Evolutionary conservation across 164 flowering plant genomes (phyloP), one percentile per base, ranked within the genome.

Genomic region (Vitis riparia): DNA sequence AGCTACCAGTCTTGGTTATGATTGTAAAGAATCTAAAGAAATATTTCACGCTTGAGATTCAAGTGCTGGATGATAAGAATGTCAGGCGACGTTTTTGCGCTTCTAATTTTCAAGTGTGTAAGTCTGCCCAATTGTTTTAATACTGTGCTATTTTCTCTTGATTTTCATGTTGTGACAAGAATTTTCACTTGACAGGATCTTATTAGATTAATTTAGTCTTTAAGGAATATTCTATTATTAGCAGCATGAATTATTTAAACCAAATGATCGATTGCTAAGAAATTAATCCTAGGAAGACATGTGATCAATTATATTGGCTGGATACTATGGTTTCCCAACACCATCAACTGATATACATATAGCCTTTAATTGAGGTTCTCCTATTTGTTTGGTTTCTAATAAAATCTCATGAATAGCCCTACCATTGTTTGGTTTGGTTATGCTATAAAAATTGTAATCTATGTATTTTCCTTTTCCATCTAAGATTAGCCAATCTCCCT

Each of bases 91-190:
- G 99, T 9, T 93, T 96, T 73, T 87, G 99, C 61, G 95, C 99
- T 87, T 96, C 99, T 68, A 96, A 93, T 80, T 96, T 82, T 88
- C 99, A 96, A 91, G 99, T 93, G 80, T 90, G 98, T 92, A 92
- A 91, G 98, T 92, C 77, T 84, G 75, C 75, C 82, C 78, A 61
- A 55, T 76, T 70, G 29, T 75, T 52, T 23, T 56, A 8, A 27
- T 59, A 13, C 55, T 61, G 44, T 47, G 19, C 32, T 59, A 51
- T 37, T 29, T 37, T 44, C 12, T 19, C 44, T 23, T 55, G 27
- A 51, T 17, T 11, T 23, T 2, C 15, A 12, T 32, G 9, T 65
- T 44, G 27, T 23, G 44, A 17, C 48, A 6, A 11, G 13, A 3
- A 37, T 51, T n/a, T 63, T 47, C 1, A 47, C 16, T 63, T 57